A percentile compares a stretch with the other conserved stretches of the same genome.
These are phyloP conservation scores for Ceratobasidium sp. DNA, from an alignment of 1,284 basidiomycete species.

Conservation along the genomic window DNA sequence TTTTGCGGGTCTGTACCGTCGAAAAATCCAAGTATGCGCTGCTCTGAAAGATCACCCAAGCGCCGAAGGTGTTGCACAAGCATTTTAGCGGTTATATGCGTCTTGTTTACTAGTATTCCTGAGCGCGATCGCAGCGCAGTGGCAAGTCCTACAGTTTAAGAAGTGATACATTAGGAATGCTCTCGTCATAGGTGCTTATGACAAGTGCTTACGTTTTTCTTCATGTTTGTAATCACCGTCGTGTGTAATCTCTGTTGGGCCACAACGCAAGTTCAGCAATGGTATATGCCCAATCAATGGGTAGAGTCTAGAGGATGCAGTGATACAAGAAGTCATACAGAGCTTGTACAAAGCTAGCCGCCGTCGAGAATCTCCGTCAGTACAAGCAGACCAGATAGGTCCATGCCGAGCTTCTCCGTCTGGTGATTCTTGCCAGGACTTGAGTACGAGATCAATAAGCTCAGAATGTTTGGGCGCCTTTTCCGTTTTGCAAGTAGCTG, in stretches of 20 bases:
- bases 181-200: too few relatives aligned
- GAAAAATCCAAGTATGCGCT: conserved; percentile 1
- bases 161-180: too few relatives aligned
- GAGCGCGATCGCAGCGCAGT: conserved; percentile 2
- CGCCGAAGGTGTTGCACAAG: neutral
- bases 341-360: neutral
- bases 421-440: neutral
- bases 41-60: neutral
- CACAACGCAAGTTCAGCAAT: conserved; percentile 6
- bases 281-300: neutral
- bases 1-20: conserved; percentile 19
- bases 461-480: neutral
- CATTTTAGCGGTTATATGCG: conserved; percentile 14
- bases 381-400: conserved; percentile 18
- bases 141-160: too few relatives aligned
- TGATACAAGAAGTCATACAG: conserved; percentile 5
- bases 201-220: conserved; percentile 13
- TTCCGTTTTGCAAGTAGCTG: conserved; percentile 32
- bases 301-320: neutral
- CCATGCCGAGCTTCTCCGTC: conserved; percentile 3
- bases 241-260: conserved; percentile 5
- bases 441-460: neutral
- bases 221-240: conserved; percentile 36
- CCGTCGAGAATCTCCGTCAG: conserved; percentile 15
- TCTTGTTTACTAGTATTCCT: neutral